These are phyloP conservation scores for Cicer judaicum DNA, from an alignment of 306 rosid genomes.

Conservation along the genomic window DNA sequence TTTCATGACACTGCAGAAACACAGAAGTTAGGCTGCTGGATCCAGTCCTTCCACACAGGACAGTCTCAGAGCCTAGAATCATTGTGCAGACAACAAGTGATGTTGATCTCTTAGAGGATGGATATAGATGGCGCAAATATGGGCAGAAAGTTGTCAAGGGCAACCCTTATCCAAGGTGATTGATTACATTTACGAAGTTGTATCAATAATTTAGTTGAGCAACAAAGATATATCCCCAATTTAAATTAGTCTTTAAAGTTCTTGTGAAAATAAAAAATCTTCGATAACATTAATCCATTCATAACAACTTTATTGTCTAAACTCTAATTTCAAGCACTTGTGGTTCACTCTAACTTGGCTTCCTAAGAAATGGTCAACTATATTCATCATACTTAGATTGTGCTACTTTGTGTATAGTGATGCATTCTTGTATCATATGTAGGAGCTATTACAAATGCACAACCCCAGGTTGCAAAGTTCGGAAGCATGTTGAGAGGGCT, in stretches of 20 bases:
- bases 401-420: not conserved
- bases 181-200: not conserved
- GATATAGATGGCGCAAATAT: constrained; percentile 88
- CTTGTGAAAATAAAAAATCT: not conserved
- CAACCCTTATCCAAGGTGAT: constrained; percentile 84
- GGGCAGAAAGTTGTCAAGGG: constrained; percentile 90
- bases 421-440: constrained; percentile 29
- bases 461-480: constrained; percentile 71
- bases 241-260: not conserved
- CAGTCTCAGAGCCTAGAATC: constrained; percentile 79
- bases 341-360: not conserved
- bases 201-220: not conserved
- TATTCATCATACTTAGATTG: not conserved
- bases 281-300: not conserved
- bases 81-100: constrained; percentile 87
- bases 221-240: not conserved
- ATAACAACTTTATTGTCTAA: not conserved
- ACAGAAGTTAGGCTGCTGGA: constrained; percentile 56
- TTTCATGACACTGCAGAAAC: constrained; percentile 52
- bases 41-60: constrained; percentile 67
- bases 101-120: constrained; percentile 88
- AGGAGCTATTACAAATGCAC: constrained; percentile 98
- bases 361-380: not conserved
- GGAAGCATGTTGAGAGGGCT: constrained; percentile 89
- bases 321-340: not conserved